Percentiles rank a stretch among this genome's conserved stretches.
phyloP scores from a whole-genome alignment of 2,329 filamentous ascomycete species.

The Ceratocystis huliohia region DNA sequence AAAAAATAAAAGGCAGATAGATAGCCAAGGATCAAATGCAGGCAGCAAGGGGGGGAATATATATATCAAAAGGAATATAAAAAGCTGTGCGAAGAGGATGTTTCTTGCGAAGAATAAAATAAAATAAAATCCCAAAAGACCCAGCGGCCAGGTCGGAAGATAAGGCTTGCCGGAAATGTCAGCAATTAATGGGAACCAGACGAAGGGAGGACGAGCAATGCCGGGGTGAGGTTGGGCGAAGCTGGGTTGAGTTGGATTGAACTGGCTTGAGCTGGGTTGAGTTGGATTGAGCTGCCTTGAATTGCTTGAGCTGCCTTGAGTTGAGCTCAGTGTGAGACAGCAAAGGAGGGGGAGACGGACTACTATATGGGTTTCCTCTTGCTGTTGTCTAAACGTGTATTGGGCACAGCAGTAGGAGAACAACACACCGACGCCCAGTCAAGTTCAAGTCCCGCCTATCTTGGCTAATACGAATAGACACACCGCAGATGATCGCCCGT shows the following conservation, averaged over 20 bases:
- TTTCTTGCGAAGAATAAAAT: not conserved
- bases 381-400: too few relatives aligned
- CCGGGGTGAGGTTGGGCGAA: not conserved
- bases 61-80: not conserved
- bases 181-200: not conserved
- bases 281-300: too few relatives aligned
- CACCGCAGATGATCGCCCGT: not conserved
- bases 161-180: not conserved
- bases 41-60: not conserved
- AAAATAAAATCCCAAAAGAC: not conserved
- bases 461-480: not conserved
- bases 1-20: not conserved
- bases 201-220: not conserved
- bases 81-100: not conserved
- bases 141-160: not conserved
- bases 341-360: too few relatives aligned
- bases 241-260: not conserved
- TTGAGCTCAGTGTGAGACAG: too few relatives aligned
- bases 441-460: too few relatives aligned
- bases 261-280: not conserved
- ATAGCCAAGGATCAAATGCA: not conserved
- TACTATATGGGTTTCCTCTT: too few relatives aligned
- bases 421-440: not conserved
- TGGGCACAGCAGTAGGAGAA: not conserved
- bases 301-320: not conserved